Conservation (phyloP, 805 yeast species). For the Lipomyces spencermartinsiae region DNA sequence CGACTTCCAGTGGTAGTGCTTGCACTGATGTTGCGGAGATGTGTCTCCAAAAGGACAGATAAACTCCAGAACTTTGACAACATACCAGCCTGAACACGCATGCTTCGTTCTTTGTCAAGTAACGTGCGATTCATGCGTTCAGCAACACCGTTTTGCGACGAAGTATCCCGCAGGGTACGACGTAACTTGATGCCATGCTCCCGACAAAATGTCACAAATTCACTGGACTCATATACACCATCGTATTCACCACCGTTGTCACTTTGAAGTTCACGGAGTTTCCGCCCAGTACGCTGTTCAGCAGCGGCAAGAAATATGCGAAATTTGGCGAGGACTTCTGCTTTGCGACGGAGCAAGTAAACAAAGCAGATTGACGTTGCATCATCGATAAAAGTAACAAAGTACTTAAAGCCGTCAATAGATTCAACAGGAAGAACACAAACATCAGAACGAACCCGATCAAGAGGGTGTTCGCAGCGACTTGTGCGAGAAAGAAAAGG, state of each 20-base stretch:
- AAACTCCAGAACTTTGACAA: background rate
- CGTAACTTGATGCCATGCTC: background rate
- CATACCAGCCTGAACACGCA: background rate
- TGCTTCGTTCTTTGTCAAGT: background rate
- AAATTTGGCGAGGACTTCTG: background rate
- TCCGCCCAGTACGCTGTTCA: background rate
- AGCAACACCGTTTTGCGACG: background rate
- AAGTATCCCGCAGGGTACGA: background rate
- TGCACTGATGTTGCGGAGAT: background rate
- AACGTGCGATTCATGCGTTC: background rate
- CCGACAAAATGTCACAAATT: conserved; percentile 1
- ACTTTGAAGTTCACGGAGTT: background rate
- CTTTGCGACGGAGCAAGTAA: background rate
- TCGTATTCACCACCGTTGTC: conserved; percentile 5
- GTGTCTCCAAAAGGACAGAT: background rate
- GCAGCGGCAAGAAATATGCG: background rate
- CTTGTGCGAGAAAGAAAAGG: background rate
- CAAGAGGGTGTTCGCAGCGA: conserved; percentile 1
- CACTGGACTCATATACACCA: background rate
- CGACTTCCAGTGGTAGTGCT: background rate
- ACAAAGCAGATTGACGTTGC: background rate
- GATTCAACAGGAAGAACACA: background rate
- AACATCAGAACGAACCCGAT: background rate
- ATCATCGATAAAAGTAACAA: conserved; percentile 9
- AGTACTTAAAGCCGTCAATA: conserved; percentile 1